Evolutionary conservation across 345 rosid species (phyloP), one percentile per base, ranked within the genome.

Genomic region (Balakata baccata): DNA sequence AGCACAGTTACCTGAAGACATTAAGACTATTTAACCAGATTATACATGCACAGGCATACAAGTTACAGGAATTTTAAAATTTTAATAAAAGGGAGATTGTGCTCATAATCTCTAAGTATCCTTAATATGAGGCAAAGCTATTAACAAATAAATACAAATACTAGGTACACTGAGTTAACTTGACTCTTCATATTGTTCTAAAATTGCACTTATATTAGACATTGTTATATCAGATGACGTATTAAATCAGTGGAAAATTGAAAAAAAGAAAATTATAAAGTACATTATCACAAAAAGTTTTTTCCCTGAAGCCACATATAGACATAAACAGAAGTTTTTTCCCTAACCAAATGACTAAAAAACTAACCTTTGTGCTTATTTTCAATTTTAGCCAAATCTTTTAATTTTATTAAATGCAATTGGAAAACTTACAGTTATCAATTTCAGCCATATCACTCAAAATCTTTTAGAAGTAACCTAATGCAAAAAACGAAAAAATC

Each of bases 181-280:
- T 62, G 66, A 14, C 66, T 37, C 66, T 37, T 37, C 66, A 16
- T 14, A 62, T 62, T 62, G 46, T 11, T 62, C 66, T 38, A 37
- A 61, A 61, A 38, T 46, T 37, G 41, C 46, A 23, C 4, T 13
- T 47, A 46, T 12, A 47, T 62, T 23, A 10, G 69, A 20, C 34
- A 14, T n/a, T 20, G 69, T 16, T 34, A 47, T 20, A 8, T 46
- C 37, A 12, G 5, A 11, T 46, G 69, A 66, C 34, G 2, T 49
- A 10, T 46, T 34, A 46, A 47, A 66, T 45, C 54, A 46, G 1
- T 14, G 1, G 16, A 66, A 66, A 22, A 22, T 4, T 66, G 11
- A 29, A 29, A 29, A 29, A 29, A 29, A 29, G 34, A 29, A 29
- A 29, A 29, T 29, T 2, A 29, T 29, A 29, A 29, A 29, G 34